phyloP scores from a whole-genome alignment of 441 rosid species.

The Eruca vesicaria region DNA sequence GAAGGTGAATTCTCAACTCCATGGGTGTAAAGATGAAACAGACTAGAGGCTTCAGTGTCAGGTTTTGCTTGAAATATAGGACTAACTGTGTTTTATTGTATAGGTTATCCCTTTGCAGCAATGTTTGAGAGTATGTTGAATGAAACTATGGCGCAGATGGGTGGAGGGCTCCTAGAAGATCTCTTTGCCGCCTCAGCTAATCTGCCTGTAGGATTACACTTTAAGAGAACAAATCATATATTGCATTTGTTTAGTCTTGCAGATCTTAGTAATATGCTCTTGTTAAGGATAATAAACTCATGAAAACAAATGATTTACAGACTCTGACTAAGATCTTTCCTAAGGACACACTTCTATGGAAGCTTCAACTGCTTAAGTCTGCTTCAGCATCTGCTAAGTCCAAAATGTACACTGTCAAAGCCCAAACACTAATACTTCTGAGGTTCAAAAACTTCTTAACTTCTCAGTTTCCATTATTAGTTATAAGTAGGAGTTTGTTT shows the following conservation, averaged over 20 bases:
- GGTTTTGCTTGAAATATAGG: not conserved
- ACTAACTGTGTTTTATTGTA: slow-evolving; percentile 7
- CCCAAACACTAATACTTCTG: slow-evolving; percentile 52
- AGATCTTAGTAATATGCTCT: not conserved
- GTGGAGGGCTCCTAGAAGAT: slow-evolving; percentile 43
- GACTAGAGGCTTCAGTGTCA: slow-evolving; percentile 2
- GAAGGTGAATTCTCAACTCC: slow-evolving; percentile 44
- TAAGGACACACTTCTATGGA: slow-evolving; percentile 61
- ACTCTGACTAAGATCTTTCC: slow-evolving; percentile 50
- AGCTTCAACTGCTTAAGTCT: slow-evolving; percentile 51
- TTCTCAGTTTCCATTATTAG: not conserved
- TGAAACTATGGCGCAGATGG: slow-evolving; percentile 35
- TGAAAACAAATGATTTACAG: slow-evolving; percentile 33
- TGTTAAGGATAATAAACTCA: not conserved
- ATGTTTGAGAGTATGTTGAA: slow-evolving; percentile 37
- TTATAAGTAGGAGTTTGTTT: not conserved
- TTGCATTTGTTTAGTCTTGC: not conserved
- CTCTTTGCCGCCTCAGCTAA: slow-evolving; percentile 38
- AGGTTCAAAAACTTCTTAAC: slow-evolving; percentile 20
- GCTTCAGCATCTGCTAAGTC: slow-evolving; percentile 56
- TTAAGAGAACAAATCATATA: not conserved
- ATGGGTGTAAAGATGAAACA: not conserved
- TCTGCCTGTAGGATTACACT: slow-evolving; percentile 42
- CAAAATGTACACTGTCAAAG: slow-evolving; percentile 50
- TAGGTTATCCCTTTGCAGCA: slow-evolving; percentile 46